phyloP scores from a whole-genome alignment of 345 rosid genomes.

The Eucalyptus curtisii region DNA sequence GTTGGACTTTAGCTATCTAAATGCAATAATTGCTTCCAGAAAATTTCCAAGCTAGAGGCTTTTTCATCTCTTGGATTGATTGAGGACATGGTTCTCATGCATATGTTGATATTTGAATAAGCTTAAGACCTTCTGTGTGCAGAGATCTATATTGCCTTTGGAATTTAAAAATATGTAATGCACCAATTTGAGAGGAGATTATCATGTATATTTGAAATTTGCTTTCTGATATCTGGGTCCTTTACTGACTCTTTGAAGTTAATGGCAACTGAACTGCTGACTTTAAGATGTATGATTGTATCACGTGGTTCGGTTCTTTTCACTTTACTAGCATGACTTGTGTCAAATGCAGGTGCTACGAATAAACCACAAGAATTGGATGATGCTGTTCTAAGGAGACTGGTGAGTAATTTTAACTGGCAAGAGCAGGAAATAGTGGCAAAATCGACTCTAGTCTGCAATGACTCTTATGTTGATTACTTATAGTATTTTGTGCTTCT shows the following conservation, averaged over 20 bases:
- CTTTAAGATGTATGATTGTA: not conserved
- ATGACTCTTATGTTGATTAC: not conserved
- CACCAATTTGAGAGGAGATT: not conserved
- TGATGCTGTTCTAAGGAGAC: constrained; percentile 91
- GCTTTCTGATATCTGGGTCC: not conserved
- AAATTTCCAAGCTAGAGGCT: not conserved
- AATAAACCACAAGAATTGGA: constrained; percentile 98
- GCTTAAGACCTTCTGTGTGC: not conserved
- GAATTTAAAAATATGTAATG: not conserved
- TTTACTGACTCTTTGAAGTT: not conserved
- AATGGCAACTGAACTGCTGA: not conserved
- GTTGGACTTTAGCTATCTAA: not conserved
- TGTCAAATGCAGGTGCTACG: constrained; percentile 67
- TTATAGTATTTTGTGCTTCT: not conserved
- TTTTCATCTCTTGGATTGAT: not conserved
- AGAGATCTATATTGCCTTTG: not conserved
- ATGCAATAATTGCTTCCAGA: not conserved
- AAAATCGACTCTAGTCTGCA: not conserved
- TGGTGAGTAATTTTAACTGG: constrained; percentile 35
- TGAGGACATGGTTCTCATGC: not conserved
- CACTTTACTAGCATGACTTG: not conserved
- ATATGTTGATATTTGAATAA: not conserved
- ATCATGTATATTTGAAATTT: not conserved
- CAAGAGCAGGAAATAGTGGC: not conserved
- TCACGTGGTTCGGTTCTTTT: not conserved